Conservation (phyloP, 202 grass and related monocot species). For the Digitaria exilis region DNA sequence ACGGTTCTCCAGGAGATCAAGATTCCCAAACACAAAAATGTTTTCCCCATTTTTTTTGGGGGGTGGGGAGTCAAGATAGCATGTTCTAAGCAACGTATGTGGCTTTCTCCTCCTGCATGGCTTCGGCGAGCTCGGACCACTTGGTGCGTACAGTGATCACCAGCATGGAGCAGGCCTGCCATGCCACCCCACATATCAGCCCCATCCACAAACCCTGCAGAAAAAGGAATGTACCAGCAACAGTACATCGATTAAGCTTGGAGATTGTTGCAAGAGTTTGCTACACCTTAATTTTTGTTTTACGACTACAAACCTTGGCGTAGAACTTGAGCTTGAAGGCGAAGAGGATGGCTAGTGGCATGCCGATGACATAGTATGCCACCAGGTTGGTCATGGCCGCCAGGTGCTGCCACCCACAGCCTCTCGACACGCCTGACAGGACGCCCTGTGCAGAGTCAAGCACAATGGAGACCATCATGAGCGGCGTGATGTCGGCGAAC, state of each 20-base stretch:
- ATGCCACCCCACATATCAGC: constrained; percentile 59
- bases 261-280: neutral
- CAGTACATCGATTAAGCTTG: neutral
- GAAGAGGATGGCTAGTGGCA: constrained; percentile 71
- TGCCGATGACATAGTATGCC: constrained; percentile 79
- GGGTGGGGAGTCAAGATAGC: neutral
- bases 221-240: neutral
- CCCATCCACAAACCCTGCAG: constrained; percentile 63
- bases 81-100: neutral
- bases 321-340: constrained; percentile 70
- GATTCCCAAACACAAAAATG: too few species aligned
- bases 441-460: constrained; percentile 82
- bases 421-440: constrained; percentile 69
- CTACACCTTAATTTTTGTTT: too few species aligned
- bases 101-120: neutral
- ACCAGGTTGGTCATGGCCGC: constrained; percentile 79
- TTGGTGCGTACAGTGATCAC: constrained; percentile 65
- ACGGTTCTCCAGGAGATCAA: too few species aligned
- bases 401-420: constrained; percentile 93
- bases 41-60: neutral
- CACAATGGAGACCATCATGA: constrained; percentile 64
- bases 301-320: constrained; percentile 2
- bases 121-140: constrained; percentile 52
- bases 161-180: constrained; percentile 51
- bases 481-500: constrained; percentile 67